Conservation (phyloP, 495 filamentous ascomycete species). For the Pyrenula aspistea region DNA sequence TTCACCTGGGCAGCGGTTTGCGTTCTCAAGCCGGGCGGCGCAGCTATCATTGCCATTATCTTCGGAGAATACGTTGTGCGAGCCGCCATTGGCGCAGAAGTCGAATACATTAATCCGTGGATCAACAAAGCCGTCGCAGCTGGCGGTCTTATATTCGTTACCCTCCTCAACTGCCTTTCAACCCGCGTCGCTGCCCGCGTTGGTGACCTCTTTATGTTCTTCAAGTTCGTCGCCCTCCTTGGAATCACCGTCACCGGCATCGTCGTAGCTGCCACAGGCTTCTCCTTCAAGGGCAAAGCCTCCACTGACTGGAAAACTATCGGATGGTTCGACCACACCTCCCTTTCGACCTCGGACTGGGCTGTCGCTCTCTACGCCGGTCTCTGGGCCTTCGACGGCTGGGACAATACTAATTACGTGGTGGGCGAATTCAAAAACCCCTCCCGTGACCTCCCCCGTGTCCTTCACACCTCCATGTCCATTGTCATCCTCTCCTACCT, state of each 20-base stretch:
- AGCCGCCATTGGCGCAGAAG: slow-evolving; percentile 70
- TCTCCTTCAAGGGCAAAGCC: slow-evolving; percentile 60
- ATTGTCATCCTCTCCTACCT: slow-evolving; percentile 85
- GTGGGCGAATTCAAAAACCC: slow-evolving; percentile 92
- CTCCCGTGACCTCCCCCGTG: slow-evolving; percentile 76
- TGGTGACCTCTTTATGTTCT: slow-evolving; percentile 86
- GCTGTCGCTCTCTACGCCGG: slow-evolving; percentile 91
- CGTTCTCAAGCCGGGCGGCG: slow-evolving; percentile 83
- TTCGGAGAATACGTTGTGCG: slow-evolving; percentile 94
- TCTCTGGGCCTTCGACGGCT: slow-evolving; percentile 95
- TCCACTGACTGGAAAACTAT: slow-evolving; percentile 78
- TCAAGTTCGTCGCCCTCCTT: slow-evolving; percentile 85
- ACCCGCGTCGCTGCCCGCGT: slow-evolving; percentile 76
- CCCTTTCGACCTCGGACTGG: slow-evolving; percentile 65
- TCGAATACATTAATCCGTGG: slow-evolving; percentile 65
- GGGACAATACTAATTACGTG: slow-evolving; percentile 99
- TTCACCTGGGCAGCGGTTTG: slow-evolving; percentile 94
- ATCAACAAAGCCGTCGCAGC: slow-evolving; percentile 84
- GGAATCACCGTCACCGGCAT: slow-evolving; percentile 82
- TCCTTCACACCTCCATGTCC: slow-evolving; percentile 95
- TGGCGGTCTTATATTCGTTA: slow-evolving; percentile 61
- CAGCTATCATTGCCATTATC: slow-evolving; percentile 93
- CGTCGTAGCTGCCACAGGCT: slow-evolving; percentile 78
- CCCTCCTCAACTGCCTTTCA: slow-evolving; percentile 77
- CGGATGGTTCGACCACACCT: slow-evolving; percentile 84